Conservation (phyloP, 2,329 filamentous ascomycete genomes). For the Zymoseptoria tritici region DNA sequence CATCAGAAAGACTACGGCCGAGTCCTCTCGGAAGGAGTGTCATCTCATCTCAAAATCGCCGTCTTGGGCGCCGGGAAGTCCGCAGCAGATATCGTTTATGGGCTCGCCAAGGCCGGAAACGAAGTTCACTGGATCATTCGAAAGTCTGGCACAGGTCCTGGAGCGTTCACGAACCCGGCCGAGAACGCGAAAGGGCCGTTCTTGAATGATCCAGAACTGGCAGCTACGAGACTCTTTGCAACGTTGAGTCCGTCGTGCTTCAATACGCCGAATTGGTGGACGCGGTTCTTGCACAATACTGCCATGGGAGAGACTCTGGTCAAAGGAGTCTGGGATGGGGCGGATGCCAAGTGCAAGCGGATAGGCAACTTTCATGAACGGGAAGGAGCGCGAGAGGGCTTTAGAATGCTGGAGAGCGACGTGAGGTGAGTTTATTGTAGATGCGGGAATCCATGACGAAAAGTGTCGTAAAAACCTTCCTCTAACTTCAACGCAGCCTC, state of each 20-base stretch:
- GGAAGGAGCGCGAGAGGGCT: background rate
- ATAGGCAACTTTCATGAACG: background rate
- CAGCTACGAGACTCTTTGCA: background rate
- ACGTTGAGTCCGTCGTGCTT: background rate
- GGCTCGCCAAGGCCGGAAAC: slow-evolving; percentile 28
- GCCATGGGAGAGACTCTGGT: background rate
- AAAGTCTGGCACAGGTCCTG: slow-evolving; percentile 24
- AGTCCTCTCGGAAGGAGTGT: slow-evolving; percentile 17
- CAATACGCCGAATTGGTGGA: background rate
- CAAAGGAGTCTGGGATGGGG: background rate
- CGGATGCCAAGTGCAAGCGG: background rate
- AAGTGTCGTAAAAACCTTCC: background rate
- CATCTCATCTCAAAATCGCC: slow-evolving; percentile 20
- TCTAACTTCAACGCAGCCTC: background rate
- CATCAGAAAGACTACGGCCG: slow-evolving; percentile 30
- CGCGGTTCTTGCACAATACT: background rate
- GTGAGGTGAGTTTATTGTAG: background rate
- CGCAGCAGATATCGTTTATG: slow-evolving; percentile 33
- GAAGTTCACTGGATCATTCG: slow-evolving; percentile 31
- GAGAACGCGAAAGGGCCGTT: slow-evolving; percentile 1
- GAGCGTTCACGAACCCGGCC: background rate
- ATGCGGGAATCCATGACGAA: slow-evolving; percentile 1
- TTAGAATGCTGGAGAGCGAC: slow-evolving; percentile 1
- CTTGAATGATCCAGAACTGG: background rate
- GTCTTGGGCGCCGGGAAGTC: slow-evolving; percentile 33